Conservation (phyloP, 2,329 filamentous ascomycete genomes). For the Diaporthe citrichinensis region DNA sequence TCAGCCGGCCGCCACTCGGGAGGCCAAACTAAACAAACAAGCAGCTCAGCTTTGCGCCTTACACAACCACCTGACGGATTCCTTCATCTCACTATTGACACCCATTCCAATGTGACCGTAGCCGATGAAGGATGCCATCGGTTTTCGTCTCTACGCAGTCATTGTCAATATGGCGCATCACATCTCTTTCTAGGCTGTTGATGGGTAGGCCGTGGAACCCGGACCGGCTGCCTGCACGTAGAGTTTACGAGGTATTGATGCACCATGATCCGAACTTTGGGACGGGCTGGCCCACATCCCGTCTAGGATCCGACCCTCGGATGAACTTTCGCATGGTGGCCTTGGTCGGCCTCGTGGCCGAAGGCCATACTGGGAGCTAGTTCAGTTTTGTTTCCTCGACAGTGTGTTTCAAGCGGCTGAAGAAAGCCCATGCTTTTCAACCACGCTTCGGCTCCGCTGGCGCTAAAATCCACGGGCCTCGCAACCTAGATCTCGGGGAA, state of each 20-base stretch:
- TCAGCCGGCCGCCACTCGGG: conserved; percentile 27
- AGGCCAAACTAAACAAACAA: background rate
- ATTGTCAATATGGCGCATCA: conserved; percentile 15
- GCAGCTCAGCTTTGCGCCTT: background rate
- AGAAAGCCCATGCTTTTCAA: background rate
- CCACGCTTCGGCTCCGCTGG: conserved; percentile 10
- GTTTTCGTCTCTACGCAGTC: background rate
- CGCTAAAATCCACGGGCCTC: background rate
- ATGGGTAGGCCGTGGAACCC: conserved; percentile 5
- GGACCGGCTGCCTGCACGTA: background rate
- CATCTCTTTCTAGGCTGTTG: background rate
- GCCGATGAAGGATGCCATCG: background rate
- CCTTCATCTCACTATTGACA: conserved; percentile 15
- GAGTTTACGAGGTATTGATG: conserved; percentile 31
- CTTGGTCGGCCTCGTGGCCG: background rate
- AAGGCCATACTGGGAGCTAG: conserved; percentile 14
- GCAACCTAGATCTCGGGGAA: background rate
- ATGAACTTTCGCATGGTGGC: background rate
- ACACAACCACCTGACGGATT: background rate
- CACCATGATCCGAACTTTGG: conserved; percentile 19
- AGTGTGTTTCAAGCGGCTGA: conserved; percentile 20
- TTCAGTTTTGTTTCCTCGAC: background rate
- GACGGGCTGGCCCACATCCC: conserved; percentile 11
- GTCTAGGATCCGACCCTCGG: conserved; percentile 18
- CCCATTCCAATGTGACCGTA: background rate